These are phyloP conservation scores for Tuctoria greenei DNA, from an alignment of 176 grass and related monocot species.

Conservation along the genomic window DNA sequence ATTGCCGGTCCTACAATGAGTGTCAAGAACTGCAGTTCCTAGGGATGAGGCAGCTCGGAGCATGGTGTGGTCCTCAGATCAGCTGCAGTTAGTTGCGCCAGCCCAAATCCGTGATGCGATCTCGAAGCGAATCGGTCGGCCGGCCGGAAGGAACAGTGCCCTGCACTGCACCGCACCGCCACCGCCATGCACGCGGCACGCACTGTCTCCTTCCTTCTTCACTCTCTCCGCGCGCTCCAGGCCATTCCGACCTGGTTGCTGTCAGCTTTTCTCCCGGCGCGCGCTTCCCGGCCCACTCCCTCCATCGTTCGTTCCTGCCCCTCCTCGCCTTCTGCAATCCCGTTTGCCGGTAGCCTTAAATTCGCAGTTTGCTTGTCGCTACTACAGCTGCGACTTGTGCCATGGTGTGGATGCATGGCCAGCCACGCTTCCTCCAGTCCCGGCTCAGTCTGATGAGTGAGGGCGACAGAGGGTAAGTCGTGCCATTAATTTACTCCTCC, in stretches of 20 bases:
- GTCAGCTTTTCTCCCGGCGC: neutral
- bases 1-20: neutral
- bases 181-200: neutral
- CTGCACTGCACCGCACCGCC: neutral
- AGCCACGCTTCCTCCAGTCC: neutral
- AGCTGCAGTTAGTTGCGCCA: slow-evolving; percentile 10
- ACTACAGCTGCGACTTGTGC: slow-evolving; percentile 4
- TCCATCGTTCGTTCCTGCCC: no score
- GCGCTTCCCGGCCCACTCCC: neutral
- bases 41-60: neutral
- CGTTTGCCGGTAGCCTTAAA: neutral
- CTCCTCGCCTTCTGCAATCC: neutral
- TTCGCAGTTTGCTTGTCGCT: slow-evolving; percentile 22
- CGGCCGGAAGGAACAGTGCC: slow-evolving; percentile 2
- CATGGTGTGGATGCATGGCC: neutral
- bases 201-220: neutral
- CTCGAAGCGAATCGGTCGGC: neutral
- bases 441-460: neutral
- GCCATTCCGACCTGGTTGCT: neutral
- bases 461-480: slow-evolving; percentile 29
- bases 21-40: neutral
- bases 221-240: neutral
- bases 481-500: slow-evolving; percentile 29
- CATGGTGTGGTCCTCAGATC: neutral
- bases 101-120: slow-evolving; percentile 12